These are phyloP conservation scores for Ustilago vetiveriae DNA, from an alignment of 1,284 basidiomycete genomes.

Conservation along the genomic window DNA sequence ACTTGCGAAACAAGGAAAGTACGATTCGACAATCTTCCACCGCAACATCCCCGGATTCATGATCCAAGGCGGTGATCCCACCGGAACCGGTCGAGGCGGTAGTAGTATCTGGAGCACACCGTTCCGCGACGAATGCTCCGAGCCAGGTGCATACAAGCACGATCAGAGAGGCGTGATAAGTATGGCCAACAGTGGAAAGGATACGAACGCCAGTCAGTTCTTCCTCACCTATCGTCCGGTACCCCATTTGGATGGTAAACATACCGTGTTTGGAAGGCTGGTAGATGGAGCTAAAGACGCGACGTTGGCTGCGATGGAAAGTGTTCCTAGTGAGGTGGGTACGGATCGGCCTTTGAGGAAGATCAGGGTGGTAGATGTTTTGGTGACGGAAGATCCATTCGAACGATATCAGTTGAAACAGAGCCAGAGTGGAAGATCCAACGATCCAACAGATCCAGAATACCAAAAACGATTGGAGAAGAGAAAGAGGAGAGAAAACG, in stretches of 20 bases:
- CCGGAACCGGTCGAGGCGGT: conserved; percentile 92
- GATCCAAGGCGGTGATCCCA: conserved; percentile 96
- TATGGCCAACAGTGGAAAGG: conserved; percentile 64
- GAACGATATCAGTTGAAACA: conserved; percentile 49
- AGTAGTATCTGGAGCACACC: conserved; percentile 93
- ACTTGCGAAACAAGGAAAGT: conserved; percentile 76
- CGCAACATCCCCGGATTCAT: conserved; percentile 96
- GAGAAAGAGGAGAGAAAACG: conserved; percentile 55
- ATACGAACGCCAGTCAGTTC: conserved; percentile 63
- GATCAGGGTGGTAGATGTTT: conserved; percentile 71
- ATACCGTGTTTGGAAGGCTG: conserved; percentile 91
- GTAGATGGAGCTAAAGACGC: conserved; percentile 84
- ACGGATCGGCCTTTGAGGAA: conserved; percentile 86
- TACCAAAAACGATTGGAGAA: conserved; percentile 44
- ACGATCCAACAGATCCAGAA: conserved; percentile 51
- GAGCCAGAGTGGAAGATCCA: conserved; percentile 20
- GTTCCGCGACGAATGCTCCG: conserved; percentile 89
- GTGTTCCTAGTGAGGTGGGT: conserved; percentile 79
- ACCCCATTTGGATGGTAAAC: conserved; percentile 78
- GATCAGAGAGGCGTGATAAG: conserved; percentile 51
- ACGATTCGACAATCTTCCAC: conserved; percentile 87
- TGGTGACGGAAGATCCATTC: conserved; percentile 61
- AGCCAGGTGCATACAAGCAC: conserved; percentile 56
- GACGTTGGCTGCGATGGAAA: conserved; percentile 84
- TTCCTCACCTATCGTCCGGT: conserved; percentile 69